Percentiles rank a stretch among this genome's conserved stretches.
Evolutionary conservation across 2,329 filamentous ascomycete genomes (phyloP).

Genomic region (Cryphonectria naterciae): DNA sequence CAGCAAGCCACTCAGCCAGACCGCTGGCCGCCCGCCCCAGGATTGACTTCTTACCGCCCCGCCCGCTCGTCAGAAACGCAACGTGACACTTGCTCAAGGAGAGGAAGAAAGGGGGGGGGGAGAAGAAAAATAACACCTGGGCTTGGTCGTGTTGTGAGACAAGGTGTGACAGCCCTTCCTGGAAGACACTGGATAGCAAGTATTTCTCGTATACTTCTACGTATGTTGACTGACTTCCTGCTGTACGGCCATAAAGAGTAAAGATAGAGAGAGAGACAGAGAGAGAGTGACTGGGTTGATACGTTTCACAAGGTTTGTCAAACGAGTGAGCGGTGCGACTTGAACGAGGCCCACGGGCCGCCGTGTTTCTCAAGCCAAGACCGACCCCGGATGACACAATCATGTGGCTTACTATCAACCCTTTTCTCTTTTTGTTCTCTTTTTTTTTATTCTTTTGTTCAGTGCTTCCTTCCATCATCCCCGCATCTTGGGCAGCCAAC

Average conservation of each 20-base stretch:
- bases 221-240: background rate
- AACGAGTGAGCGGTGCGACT: background rate
- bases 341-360: background rate
- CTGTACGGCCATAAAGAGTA: background rate
- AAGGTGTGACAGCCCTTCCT: background rate
- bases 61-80: background rate
- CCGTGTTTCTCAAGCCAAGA: background rate
- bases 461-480: background rate
- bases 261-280: no score
- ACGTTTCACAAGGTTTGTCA: background rate
- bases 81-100: background rate
- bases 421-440: background rate
- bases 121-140: background rate
- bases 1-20: background rate
- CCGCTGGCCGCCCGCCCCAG: background rate
- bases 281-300: background rate
- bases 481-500: background rate
- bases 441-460: no score
- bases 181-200: background rate
- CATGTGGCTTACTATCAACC: background rate
- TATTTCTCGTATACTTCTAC: background rate
- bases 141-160: background rate
- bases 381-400: background rate
- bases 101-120: background rate
- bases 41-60: background rate